Evolutionary conservation across 2,329 filamentous ascomycete genomes (phyloP).

Genomic region (Botrytis squamosa): DNA sequence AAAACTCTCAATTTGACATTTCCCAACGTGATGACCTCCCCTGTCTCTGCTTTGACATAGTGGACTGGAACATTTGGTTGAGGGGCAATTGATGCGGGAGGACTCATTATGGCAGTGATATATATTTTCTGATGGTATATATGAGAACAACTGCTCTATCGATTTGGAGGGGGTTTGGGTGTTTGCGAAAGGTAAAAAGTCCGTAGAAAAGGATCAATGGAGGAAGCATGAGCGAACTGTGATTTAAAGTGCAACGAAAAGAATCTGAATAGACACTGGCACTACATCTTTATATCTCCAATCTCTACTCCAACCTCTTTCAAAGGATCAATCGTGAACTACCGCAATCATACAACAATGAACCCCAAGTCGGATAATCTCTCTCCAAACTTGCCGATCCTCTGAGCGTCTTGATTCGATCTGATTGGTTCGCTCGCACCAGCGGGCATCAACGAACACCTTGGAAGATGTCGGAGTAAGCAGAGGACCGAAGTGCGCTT

Average conservation of each 20-base stretch:
- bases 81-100: not conserved
- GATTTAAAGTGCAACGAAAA: not conserved
- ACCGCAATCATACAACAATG: not conserved
- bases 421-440: not conserved
- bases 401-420: fast-evolving
- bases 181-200: too few relatives aligned
- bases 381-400: not conserved
- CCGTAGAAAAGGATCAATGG: too few relatives aligned
- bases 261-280: not conserved
- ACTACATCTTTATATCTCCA: not conserved
- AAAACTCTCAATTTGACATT: slow-evolving; percentile 8
- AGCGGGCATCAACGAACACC: not conserved
- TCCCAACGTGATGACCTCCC: not conserved
- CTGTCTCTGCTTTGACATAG: not conserved
- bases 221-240: fast-evolving
- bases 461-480: not conserved
- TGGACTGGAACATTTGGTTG: slow-evolving; percentile 2
- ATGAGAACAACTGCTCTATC: not conserved
- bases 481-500: not conserved
- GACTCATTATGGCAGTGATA: not conserved
- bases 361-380: not conserved
- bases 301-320: not conserved
- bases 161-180: fast-evolving
- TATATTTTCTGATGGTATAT: not conserved
- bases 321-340: not conserved